Evolutionary conservation across 2,329 filamentous ascomycete genomes (phyloP), one percentile per base, ranked within the genome.

Genomic region (Colletotrichum liaoningense): DNA sequence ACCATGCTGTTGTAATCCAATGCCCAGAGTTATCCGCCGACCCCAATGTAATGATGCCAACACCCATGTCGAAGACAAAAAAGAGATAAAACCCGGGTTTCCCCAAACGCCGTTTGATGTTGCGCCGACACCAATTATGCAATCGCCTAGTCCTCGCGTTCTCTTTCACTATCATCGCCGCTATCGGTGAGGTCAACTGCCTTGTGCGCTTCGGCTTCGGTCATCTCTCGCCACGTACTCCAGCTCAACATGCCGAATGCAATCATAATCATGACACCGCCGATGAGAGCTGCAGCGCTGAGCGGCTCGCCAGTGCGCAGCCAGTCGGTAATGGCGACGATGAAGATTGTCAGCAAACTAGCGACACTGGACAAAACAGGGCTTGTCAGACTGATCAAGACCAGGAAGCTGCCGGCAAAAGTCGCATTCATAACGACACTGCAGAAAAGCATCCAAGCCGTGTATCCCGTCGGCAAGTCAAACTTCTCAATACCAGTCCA

Each of bases 221-320:
- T 90, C 92, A 98, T 96, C 85, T 99, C 97, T 63, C 92, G 90
- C 84, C 96, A 99, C 0, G 96, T 98, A 76, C 95, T 97, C 91
- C 92, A 98, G 78, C 92, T 95, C 57, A 99, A 83, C 79, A 98
- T 88, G n/a, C 92, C 82, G 81, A 99, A 99, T 0, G 97, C 97
- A 1, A 90, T 88, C 71, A 98, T 93, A 79, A 99, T 99, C 78
- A 98, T 87, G 33, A 93, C 79, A 0, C 97, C 96, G n/a, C 97
- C 97, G 0, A 91, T 79, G 14, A 98, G 87, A 4, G 96, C 94
- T 0, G 95, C 93, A 4, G 88, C 84, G 64, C 92, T 93, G 24
- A 98, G 86, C 0, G 93, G 90, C 77, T 93, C 88, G 63, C 96
- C 94, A 0, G 94, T 97, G 56, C 95, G 87, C 69, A 95, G 81